These are phyloP conservation scores for Cladorrhinum sp. DNA, from an alignment of 2,329 filamentous ascomycete genomes.

Conservation along the genomic window DNA sequence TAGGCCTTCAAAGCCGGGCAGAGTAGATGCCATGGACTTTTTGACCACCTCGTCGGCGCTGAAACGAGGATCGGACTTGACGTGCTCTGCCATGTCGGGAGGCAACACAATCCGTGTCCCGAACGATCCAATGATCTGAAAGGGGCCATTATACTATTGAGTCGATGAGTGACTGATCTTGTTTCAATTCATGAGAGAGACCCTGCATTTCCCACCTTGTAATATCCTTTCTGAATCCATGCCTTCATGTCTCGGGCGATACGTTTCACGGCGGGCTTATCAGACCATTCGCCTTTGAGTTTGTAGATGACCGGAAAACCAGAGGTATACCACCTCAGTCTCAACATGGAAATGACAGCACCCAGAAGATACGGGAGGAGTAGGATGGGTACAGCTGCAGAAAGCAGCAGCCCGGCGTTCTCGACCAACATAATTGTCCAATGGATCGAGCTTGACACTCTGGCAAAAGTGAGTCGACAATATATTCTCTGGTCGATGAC, in stretches of 20 bases:
- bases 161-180: constrained; percentile 5
- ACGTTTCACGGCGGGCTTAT: constrained; percentile 3
- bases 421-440: constrained; percentile 1
- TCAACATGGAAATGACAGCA: constrained; percentile 1
- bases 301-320: constrained; percentile 4
- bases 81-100: constrained; percentile 4
- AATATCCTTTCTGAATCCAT: constrained; percentile 3
- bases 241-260: constrained; percentile 4
- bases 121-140: constrained; percentile 3
- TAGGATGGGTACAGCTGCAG: constrained; percentile 4
- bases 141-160: constrained; percentile 4
- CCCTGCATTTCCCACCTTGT: constrained; percentile 3
- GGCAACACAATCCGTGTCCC: constrained; percentile 4
- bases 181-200: constrained; percentile 1
- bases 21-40: constrained; percentile 4
- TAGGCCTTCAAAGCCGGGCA: constrained; percentile 3
- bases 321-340: constrained; percentile 5
- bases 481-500: constrained; percentile 1
- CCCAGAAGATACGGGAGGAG: constrained; percentile 3
- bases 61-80: constrained; percentile 5
- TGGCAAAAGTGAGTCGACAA: constrained; percentile 5
- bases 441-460: constrained; percentile 2
- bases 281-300: constrained; percentile 5
- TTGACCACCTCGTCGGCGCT: constrained; percentile 4
- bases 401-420: constrained; percentile 3